These are phyloP conservation scores for Physcomitrellopsis africana DNA, from an alignment of 225 moss, liverwort and hornwort genomes.

Conservation along the genomic window DNA sequence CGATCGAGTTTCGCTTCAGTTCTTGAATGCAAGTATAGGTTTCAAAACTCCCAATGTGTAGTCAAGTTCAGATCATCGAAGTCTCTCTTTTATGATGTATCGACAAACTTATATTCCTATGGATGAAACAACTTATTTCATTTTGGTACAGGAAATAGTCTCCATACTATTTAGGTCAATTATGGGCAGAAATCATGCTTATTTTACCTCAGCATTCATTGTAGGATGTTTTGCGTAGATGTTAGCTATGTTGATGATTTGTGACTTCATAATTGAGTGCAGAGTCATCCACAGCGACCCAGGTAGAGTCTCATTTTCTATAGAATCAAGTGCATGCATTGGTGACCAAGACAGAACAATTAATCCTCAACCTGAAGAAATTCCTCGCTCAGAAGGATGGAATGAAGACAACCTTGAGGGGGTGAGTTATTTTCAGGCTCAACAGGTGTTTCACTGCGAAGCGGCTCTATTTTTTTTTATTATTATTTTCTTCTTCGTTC, in stretches of 20 bases:
- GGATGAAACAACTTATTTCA: constrained; percentile 2
- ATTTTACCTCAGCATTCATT: background rate
- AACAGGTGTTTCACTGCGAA: constrained; percentile 16
- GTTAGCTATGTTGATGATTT: constrained; percentile 17
- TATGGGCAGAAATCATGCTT: constrained; percentile 20
- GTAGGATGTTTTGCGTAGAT: background rate
- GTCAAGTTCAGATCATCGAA: constrained; percentile 23
- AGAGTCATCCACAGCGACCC: constrained; percentile 62
- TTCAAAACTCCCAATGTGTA: background rate
- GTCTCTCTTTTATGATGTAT: constrained; percentile 17
- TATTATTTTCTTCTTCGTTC: background rate
- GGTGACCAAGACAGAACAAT: constrained; percentile 39
- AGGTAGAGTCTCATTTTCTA: constrained; percentile 45
- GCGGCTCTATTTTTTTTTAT: constrained; percentile 5
- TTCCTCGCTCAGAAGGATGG: constrained; percentile 44
- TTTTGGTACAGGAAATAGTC: constrained; percentile 7
- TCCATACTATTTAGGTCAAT: background rate
- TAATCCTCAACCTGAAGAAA: constrained; percentile 26
- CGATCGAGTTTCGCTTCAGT: constrained; percentile 1
- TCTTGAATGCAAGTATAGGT: constrained; percentile 10
- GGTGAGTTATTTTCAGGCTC: constrained; percentile 35
- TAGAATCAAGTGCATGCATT: constrained; percentile 38
- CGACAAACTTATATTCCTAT: constrained; percentile 7
- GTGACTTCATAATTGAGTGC: constrained; percentile 30
- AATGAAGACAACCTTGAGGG: constrained; percentile 37